Percentiles rank a stretch among this genome's conserved stretches.
Conservation (phyloP, 495 filamentous ascomycete species). For the Evansstolkia leycettana region DNA sequence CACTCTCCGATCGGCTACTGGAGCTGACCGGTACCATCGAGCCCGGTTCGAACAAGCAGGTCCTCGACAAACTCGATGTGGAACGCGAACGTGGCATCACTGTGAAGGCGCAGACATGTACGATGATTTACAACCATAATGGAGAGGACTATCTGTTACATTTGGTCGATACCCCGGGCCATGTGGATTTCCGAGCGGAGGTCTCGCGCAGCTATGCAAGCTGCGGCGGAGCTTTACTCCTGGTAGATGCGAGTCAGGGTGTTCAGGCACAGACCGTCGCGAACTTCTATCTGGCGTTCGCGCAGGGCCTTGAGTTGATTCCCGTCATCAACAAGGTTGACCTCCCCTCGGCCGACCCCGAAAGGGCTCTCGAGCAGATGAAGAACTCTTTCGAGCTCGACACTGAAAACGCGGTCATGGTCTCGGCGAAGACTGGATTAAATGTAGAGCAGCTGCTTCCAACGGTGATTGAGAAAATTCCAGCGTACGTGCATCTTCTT, state of each 20-base stretch:
- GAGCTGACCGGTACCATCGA: conserved; percentile 93
- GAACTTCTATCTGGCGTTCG: conserved; percentile 95
- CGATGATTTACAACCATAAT: conserved; percentile 83
- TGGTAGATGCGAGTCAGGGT: conserved; percentile 90
- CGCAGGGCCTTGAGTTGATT: conserved; percentile 74
- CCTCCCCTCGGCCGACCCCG: conserved; percentile 72
- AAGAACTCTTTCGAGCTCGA: conserved; percentile 77
- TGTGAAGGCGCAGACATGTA: conserved; percentile 97
- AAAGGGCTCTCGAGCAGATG: conserved; percentile 77
- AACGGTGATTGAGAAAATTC: conserved; percentile 72
- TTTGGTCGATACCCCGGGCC: conserved; percentile 91
- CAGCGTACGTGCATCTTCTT: conserved; percentile 35
- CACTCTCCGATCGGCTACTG: conserved; percentile 79
- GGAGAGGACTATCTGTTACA: conserved; percentile 87
- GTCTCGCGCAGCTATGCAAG: conserved; percentile 90
- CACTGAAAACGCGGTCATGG: conserved; percentile 63
- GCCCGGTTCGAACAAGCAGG: conserved; percentile 81
- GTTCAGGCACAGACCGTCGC: conserved; percentile 92
- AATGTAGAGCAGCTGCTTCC: conserved; percentile 76
- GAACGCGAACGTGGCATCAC: conserved; percentile 94
- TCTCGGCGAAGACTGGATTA: conserved; percentile 87
- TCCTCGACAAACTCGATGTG: conserved; percentile 93
- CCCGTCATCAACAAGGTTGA: conserved; percentile 97
- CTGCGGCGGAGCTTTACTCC: conserved; percentile 82
- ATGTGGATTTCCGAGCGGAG: conserved; percentile 95